Percentiles rank a stretch among this genome's conserved stretches.
phyloP scores from a whole-genome alignment of 2,329 filamentous ascomycete genomes.

The Fusarium goolgardi region DNA sequence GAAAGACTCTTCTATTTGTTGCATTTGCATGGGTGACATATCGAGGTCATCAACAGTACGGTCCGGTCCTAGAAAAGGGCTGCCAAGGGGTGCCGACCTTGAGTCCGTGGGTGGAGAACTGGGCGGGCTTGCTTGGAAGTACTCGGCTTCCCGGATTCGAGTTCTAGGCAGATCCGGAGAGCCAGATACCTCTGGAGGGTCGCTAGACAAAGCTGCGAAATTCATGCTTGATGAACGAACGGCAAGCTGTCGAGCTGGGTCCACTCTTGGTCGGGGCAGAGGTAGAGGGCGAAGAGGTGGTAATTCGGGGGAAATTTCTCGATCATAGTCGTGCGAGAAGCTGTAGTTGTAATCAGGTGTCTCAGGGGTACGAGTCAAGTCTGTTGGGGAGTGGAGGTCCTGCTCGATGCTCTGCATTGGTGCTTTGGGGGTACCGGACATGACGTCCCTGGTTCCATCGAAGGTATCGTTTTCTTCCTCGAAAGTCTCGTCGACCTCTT shows the following conservation, averaged over 20 bases:
- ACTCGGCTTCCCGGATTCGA: conserved; percentile 49
- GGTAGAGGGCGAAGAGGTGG: conserved; percentile 51
- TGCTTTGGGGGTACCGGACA: conserved; percentile 19
- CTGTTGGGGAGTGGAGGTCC: conserved; percentile 15
- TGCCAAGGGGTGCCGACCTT: conserved; percentile 57
- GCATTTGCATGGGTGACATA: conserved; percentile 56
- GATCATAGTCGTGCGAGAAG: conserved; percentile 37
- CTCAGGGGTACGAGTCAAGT: conserved; percentile 29
- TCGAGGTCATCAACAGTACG: conserved; percentile 56
- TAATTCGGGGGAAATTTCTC: conserved; percentile 52
- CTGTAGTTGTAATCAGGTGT: conserved; percentile 39
- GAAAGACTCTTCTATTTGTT: conserved; percentile 59
- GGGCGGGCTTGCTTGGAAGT: conserved; percentile 59
- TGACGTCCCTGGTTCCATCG: conserved; percentile 34
- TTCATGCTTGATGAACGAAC: conserved; percentile 52
- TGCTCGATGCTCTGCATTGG: conserved; percentile 36
- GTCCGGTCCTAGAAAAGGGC: conserved; percentile 58
- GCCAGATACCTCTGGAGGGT: conserved; percentile 57
- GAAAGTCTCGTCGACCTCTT: conserved; percentile 34
- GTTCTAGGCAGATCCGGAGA: conserved; percentile 53
- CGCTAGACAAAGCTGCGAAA: conserved; percentile 57
- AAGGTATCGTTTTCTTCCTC: conserved; percentile 20
- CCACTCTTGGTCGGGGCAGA: conserved; percentile 47
- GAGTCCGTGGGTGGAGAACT: conserved; percentile 59
- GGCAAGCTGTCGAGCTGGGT: conserved; percentile 54